These are phyloP conservation scores for Bipolaris oryzae DNA, from an alignment of 2,329 filamentous ascomycete genomes.

Conservation along the genomic window DNA sequence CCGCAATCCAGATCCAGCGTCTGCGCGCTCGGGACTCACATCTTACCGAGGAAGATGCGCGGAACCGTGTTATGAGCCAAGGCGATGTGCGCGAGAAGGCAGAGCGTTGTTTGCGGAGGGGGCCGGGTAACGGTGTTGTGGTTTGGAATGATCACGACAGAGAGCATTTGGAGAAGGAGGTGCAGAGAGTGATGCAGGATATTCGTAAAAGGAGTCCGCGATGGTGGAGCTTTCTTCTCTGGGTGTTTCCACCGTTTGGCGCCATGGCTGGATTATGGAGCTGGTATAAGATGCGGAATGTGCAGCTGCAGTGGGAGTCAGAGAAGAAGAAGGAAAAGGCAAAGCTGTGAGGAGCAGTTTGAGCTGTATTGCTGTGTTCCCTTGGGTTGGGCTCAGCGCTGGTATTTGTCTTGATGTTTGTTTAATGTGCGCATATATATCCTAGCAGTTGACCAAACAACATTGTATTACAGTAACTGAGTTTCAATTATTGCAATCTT, in stretches of 20 bases:
- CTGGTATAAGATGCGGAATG: slow-evolving; percentile 72
- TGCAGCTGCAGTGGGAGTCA: slow-evolving; percentile 74
- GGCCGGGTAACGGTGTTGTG: slow-evolving; percentile 70
- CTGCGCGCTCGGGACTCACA: slow-evolving; percentile 77
- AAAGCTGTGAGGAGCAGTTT: slow-evolving; percentile 54
- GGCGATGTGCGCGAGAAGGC: slow-evolving; percentile 86
- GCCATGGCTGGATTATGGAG: slow-evolving; percentile 71
- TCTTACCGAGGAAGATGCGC: slow-evolving; percentile 81
- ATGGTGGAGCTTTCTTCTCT: slow-evolving; percentile 81
- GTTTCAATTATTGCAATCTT: background rate
- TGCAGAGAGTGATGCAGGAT: slow-evolving; percentile 68
- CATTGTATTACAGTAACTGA: slow-evolving; percentile 16
- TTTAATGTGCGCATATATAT: slow-evolving; percentile 18
- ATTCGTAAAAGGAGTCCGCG: slow-evolving; percentile 69
- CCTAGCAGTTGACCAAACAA: slow-evolving; percentile 14
- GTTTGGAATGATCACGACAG: slow-evolving; percentile 87
- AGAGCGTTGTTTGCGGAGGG: slow-evolving; percentile 70
- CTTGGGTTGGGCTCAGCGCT: slow-evolving; percentile 11
- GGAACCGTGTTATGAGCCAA: slow-evolving; percentile 85
- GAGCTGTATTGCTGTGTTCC: background rate
- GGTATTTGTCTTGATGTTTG: slow-evolving; percentile 13
- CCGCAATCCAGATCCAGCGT: slow-evolving; percentile 79
- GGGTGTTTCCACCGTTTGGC: slow-evolving; percentile 76
- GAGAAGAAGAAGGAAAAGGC: slow-evolving; percentile 62
- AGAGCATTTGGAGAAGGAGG: slow-evolving; percentile 70